Evolutionary conservation across 2,329 filamentous ascomycete species (phyloP).

Genomic region (Cercospora canescens): DNA sequence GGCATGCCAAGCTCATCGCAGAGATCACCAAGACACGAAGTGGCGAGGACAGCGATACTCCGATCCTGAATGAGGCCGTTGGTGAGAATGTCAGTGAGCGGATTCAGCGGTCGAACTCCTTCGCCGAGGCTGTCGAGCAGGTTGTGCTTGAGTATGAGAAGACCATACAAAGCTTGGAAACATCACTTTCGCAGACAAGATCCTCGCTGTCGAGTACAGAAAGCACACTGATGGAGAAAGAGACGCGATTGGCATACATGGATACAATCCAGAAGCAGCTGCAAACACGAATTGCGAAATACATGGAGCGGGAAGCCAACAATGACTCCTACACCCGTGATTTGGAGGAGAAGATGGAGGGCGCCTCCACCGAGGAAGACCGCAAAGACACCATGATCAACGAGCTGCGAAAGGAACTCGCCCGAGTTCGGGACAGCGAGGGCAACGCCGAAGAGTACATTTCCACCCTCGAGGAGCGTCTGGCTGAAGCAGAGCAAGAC

Average conservation of each 20-base stretch:
- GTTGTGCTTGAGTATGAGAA: constrained; percentile 98
- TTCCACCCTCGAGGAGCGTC: constrained; percentile 88
- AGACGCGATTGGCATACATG: constrained; percentile 88
- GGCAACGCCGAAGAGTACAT: constrained; percentile 93
- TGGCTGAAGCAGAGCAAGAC: constrained; percentile 95
- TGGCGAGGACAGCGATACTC: constrained; percentile 56
- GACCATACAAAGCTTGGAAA: constrained; percentile 91
- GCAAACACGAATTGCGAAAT: constrained; percentile 85
- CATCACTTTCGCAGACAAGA: constrained; percentile 85
- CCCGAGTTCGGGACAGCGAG: constrained; percentile 86
- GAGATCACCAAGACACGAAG: constrained; percentile 88
- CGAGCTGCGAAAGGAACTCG: constrained; percentile 88
- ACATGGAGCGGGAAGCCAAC: constrained; percentile 85
- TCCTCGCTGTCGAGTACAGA: constrained; percentile 81
- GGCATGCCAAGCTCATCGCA: constrained; percentile 92
- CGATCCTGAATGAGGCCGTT: constrained; percentile 61
- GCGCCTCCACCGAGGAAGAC: constrained; percentile 87
- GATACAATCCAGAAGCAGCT: constrained; percentile 92
- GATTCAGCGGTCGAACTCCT: constrained; percentile 90
- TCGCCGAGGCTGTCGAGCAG: constrained; percentile 92
- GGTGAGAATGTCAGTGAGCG: constrained; percentile 83
- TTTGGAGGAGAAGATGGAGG: constrained; percentile 85
- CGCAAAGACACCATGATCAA: constrained; percentile 82
- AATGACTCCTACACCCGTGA: constrained; percentile 93
- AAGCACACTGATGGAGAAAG: constrained; percentile 83